Evolutionary conservation across 192 early-diverging fungal genomes (phyloP).

Genomic region (Backusella psychrophila): DNA sequence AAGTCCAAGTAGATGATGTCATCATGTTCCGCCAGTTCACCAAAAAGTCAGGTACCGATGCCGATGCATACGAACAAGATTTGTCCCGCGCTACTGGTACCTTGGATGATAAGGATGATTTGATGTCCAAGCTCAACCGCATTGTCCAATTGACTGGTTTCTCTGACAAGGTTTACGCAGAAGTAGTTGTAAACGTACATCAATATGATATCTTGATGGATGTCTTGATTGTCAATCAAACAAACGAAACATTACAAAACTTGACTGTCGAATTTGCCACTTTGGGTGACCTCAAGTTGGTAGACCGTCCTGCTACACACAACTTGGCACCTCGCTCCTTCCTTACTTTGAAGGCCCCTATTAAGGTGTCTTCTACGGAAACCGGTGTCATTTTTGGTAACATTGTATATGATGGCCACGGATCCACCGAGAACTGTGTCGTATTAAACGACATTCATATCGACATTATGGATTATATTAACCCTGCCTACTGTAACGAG

Average conservation of each 20-base stretch:
- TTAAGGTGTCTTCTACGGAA: conserved; percentile 98
- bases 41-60: conserved; percentile 60
- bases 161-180: conserved; percentile 98
- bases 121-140: conserved; percentile 89
- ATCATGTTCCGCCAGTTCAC: conserved; percentile 87
- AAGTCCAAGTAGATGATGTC: conserved; percentile 85
- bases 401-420: conserved; percentile 97
- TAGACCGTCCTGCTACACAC: conserved; percentile 88
- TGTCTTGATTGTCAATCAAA: conserved; percentile 97
- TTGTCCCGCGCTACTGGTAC: conserved; percentile 83
- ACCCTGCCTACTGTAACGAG: conserved; percentile 86
- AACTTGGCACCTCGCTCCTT: conserved; percentile 90
- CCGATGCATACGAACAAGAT: conserved; percentile 88
- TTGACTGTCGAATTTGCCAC: conserved; percentile 98
- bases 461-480: conserved; percentile 99
- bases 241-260: conserved; percentile 91
- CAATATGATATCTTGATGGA: conserved; percentile 97
- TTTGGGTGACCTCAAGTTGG: conserved; percentile 95
- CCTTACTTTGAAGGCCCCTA: conserved; percentile 93
- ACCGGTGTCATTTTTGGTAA: conserved; percentile 98
- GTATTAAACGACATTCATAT: conserved; percentile 98
- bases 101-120: conserved; percentile 65
- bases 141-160: conserved; percentile 97
- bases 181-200: conserved; percentile 95
- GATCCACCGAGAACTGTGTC: conserved; percentile 88